A percentile compares a stretch with the other conserved stretches of the same genome.
Conservation (phyloP, 1,284 basidiomycete species). For the Volvariella volvacea region DNA sequence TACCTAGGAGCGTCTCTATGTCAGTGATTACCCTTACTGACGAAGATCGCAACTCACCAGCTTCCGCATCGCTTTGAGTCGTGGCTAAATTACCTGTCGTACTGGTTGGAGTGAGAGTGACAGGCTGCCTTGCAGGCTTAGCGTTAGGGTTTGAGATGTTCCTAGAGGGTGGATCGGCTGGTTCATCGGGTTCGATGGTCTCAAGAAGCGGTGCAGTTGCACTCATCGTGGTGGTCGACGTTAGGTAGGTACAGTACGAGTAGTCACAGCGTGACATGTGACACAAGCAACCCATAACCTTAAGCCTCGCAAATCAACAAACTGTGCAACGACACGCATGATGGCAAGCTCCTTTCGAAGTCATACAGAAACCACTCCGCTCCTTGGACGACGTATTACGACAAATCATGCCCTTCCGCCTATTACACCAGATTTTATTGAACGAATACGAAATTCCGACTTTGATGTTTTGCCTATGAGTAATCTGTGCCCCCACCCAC, state of each 20-base stretch:
- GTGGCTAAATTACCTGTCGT: constrained; percentile 38
- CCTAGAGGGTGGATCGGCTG: constrained; percentile 25
- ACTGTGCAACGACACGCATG: too few relatives aligned
- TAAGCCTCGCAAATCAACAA: too few relatives aligned
- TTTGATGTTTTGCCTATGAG: neutral
- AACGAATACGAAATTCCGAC: too few relatives aligned
- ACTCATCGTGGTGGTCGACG: constrained; percentile 37
- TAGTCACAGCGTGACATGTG: too few relatives aligned
- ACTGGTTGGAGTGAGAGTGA: constrained; percentile 52
- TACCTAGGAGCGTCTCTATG: constrained; percentile 34
- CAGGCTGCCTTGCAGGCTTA: constrained; percentile 28
- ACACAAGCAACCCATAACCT: too few relatives aligned
- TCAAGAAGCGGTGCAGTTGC: constrained; percentile 52
- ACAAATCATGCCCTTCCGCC: too few relatives aligned
- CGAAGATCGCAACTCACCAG: constrained; percentile 39
- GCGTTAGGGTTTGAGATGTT: constrained; percentile 26
- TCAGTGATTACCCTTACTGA: constrained; percentile 1
- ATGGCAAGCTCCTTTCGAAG: too few relatives aligned
- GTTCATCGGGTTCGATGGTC: constrained; percentile 68
- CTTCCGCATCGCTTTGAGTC: constrained; percentile 58
- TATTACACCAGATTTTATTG: too few relatives aligned
- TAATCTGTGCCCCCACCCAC: neutral
- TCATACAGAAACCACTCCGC: too few relatives aligned
- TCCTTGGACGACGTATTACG: too few relatives aligned
- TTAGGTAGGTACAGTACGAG: too few relatives aligned